Conservation (phyloP, 768 basidiomycete species). For the Boletus reticuloceps region DNA sequence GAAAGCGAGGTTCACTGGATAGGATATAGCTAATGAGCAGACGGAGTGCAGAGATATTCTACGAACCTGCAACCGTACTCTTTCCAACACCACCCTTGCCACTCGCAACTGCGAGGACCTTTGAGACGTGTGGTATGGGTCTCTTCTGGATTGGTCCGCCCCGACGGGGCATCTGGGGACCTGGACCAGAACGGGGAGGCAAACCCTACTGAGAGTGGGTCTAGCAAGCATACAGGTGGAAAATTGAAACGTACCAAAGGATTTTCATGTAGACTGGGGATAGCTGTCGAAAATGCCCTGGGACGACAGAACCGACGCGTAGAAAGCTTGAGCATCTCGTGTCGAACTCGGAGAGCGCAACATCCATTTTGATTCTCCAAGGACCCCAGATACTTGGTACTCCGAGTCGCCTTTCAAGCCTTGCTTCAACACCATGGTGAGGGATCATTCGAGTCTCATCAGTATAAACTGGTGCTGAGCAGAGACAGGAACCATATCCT, state of each 20-base stretch:
- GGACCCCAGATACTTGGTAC: background rate
- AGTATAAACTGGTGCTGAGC: background rate
- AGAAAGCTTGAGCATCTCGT: conserved; percentile 8
- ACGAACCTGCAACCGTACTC: conserved; percentile 84
- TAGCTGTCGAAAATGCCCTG: conserved; percentile 19
- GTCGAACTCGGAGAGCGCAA: too few relatives aligned
- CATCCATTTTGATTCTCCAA: too few relatives aligned
- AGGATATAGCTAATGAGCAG: conserved; percentile 5
- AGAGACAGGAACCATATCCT: conserved; percentile 48
- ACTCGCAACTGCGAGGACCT: conserved; percentile 81
- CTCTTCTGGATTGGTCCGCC: conserved; percentile 53
- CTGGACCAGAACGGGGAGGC: conserved; percentile 31
- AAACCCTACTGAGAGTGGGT: conserved; percentile 32
- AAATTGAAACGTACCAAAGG: conserved; percentile 43
- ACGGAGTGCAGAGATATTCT: background rate
- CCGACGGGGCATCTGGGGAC: conserved; percentile 62
- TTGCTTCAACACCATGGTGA: conserved; percentile 10
- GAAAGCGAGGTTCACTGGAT: conserved; percentile 77
- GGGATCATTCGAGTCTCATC: background rate
- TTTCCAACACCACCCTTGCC: conserved; percentile 98
- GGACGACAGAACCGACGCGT: background rate
- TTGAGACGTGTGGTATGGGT: conserved; percentile 68
- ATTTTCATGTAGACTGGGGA: conserved; percentile 44
- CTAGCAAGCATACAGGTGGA: background rate
- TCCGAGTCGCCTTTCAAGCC: too few relatives aligned